Base-by-base conservation (phyloP, 192 early-diverging fungal species). In the Coemansia sp. region DNA sequence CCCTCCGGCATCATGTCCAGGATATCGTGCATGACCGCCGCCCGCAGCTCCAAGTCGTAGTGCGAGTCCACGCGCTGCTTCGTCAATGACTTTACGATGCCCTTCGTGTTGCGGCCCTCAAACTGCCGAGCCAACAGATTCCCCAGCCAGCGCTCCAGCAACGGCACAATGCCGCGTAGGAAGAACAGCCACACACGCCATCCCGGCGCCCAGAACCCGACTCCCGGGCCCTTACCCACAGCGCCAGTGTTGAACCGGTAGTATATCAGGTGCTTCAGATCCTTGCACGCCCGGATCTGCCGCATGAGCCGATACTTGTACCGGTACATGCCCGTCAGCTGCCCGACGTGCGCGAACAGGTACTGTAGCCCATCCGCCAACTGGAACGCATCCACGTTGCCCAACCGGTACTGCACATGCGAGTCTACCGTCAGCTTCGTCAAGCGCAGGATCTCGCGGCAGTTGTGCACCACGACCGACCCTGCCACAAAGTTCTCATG, bases 181-280 rank as follows among this genome's bases (percentile, higher is more conserved):
- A 97, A 99, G 75, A 99, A 99, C 22, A 99, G 80, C 96, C 96
- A 99, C 30, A 99, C 96, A 48, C 96, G 86, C 96, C 96, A 99
- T 27, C 89, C 91, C 14, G 96, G 96, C 8, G 94, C 94, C 96
- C 96, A 99, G 67, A 99, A 93, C 27, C 96, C 96, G 44, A 89
- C 87, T 56, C 96, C 96, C 11, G 96, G 96, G 29, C 96, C 96
- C 67, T 97, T 97, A 22, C 93, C 93, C 18, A 99, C 93, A 3
- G 94, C 85, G 0, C 93, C 96, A 5, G 90, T 94, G 45, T 56
- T 99, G 71, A 95, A 94, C 13, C 90, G 82, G 58, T 81, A 86
- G 77, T 92, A 91, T 38, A 96, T 94, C 54, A 93, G 64, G 46
- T 95, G 92, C 67, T 95, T 95, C 68, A 95, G 70, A 64, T 95